Evolutionary conservation across 495 filamentous ascomycete genomes (phyloP).

Genomic region (Xanthoparmelia taractica): DNA sequence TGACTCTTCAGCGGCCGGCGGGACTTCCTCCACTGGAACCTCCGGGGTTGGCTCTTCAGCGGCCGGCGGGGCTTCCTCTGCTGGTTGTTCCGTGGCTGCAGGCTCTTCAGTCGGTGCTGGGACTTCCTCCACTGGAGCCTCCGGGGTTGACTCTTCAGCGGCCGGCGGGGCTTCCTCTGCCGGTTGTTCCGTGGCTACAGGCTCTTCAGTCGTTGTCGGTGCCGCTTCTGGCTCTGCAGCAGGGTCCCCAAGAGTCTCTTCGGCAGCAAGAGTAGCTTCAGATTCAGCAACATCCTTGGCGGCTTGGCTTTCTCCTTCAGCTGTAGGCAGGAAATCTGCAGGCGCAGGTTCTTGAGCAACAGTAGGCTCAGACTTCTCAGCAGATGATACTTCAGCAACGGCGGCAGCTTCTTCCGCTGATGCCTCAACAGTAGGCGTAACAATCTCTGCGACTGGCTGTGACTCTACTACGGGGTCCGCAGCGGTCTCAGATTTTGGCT

Average conservation of each 20-base stretch:
- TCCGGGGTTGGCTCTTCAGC: conserved; percentile 8
- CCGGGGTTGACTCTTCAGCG: conserved; percentile 9
- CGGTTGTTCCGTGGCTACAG: not conserved
- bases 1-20: not conserved
- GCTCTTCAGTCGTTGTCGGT: conserved; percentile 1
- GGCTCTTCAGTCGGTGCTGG: conserved; percentile 2
- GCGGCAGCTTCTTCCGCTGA: conserved; percentile 13
- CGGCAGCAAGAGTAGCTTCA: conserved; percentile 7
- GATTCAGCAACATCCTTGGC: not conserved
- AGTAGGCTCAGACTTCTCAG: not conserved
- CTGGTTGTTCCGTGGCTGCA: not conserved
- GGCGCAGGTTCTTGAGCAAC: conserved; percentile 8
- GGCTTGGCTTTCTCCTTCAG: not conserved
- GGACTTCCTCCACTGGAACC: not conserved
- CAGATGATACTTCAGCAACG: not conserved
- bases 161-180: not conserved
- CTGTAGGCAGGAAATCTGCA: not conserved
- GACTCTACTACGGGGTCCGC: conserved; percentile 7
- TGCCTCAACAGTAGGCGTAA: conserved; percentile 26
- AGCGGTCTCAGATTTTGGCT: not conserved
- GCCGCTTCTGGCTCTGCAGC: not conserved
- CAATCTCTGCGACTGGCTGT: conserved; percentile 18
- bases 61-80: not conserved
- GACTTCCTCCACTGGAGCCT: not conserved
- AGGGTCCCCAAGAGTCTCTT: not conserved